Conservation (phyloP, 352 stramenopile species). For the Phytophthora brassicae region DNA sequence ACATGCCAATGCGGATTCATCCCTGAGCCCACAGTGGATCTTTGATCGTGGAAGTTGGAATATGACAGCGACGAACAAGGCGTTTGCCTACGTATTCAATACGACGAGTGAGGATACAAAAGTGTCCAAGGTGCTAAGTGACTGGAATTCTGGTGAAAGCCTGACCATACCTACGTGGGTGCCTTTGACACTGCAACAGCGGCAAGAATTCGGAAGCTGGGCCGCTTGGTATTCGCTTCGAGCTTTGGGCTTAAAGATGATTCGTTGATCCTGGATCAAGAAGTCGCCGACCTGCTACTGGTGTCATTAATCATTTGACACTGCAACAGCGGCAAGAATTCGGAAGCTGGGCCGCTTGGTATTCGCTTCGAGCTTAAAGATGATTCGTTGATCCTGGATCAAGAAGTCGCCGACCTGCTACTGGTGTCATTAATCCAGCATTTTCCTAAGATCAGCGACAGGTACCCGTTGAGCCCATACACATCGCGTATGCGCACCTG, state of each 20-base stretch:
- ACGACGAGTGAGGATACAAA: neutral
- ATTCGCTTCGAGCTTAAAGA: slow-evolving; percentile 3
- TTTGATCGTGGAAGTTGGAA: neutral
- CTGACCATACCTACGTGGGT: neutral
- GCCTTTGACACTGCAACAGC: neutral
- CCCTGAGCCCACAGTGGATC: neutral
- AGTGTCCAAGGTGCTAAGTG: neutral
- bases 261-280: neutral
- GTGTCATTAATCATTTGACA: neutral
- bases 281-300: neutral
- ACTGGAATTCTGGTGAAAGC: neutral
- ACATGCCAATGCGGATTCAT: neutral
- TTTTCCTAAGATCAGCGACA: slow-evolving; percentile 1
- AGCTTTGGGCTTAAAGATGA: neutral
- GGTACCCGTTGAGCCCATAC: slow-evolving; percentile 3
- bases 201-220: neutral
- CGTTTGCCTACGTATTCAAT: neutral
- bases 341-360: neutral
- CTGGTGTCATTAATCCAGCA: neutral
- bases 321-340: neutral
- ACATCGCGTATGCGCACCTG: neutral
- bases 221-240: neutral
- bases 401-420: neutral
- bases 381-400: neutral
- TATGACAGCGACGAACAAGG: neutral